Base-by-base conservation (phyloP, 257 asterid genomes). In the Solanum pennellii region DNA sequence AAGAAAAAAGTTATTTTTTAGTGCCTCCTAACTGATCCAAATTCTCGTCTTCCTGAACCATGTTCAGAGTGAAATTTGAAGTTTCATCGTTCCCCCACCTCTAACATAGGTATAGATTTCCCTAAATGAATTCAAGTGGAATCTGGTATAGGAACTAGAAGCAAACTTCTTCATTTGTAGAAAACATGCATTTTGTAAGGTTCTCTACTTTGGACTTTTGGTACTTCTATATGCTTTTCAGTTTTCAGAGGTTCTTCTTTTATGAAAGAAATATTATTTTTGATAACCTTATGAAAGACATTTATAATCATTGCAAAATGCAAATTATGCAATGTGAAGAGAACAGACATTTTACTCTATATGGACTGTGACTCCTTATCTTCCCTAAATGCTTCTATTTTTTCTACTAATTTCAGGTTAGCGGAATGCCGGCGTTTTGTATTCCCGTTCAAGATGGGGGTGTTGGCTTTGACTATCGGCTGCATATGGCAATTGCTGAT, bases 401-500 rank as follows among this genome's bases (percentile, higher is more conserved):
- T 27, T 74, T 21, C 85, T 31, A 10, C 85, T 82, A 49, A 84
- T 90, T 89, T 89, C 97, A 97, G 99, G 99, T 97, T 62, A 96
- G 99, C 88, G 99, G 99, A 91, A 97, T 97, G 99, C 99, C 99
- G 41, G 72, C 99, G 21, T 95, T 96, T 89, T 93, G 99, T 88
- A 88, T 96, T 89, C 94, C 99, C 82, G 93, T 96, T 90, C 90
- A 91, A 92, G 99, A 96, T 92, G 99, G 99, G 8, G 99, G 99
- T 83, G 90, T 96, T 89, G 99, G 99, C 79, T 97, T 97, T 91
- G 99, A 97, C 91, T 97, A 94, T 90, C 98, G 99, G 85, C 94
- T 97, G 84, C 99, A 97, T 84, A 97, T 97, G 99, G 99, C 99
- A 85, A 89, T 97, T 91, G 98, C 99, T 59, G 99, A 97, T 91